Conservation (phyloP, 1,284 basidiomycete species). For the Ustilago cynodontis region DNA sequence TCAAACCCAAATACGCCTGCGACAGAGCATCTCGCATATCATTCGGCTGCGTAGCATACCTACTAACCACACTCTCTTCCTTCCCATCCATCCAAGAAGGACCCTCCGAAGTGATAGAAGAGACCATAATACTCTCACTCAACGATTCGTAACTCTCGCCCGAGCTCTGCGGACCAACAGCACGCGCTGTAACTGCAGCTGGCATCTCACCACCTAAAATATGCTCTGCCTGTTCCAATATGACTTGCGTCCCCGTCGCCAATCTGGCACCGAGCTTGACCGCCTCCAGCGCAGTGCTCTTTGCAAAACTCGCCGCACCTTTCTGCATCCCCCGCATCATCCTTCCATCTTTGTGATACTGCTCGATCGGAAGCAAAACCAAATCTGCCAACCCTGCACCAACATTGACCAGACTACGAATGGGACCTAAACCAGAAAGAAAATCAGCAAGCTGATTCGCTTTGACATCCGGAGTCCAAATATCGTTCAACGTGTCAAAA, state of each 20-base stretch:
- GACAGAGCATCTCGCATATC: conserved; percentile 88
- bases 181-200: conserved; percentile 77
- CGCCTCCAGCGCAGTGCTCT: conserved; percentile 92
- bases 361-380: conserved; percentile 92
- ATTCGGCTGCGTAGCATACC: conserved; percentile 89
- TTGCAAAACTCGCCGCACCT: conserved; percentile 90
- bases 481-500: conserved; percentile 90
- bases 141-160: conserved; percentile 33
- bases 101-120: conserved; percentile 9
- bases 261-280: conserved; percentile 93
- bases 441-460: conserved; percentile 97
- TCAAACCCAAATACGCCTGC: conserved; percentile 85
- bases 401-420: conserved; percentile 89
- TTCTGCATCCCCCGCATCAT: conserved; percentile 92
- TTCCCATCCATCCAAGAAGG: conserved; percentile 4
- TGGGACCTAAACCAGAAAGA: conserved; percentile 94
- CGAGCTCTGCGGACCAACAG: conserved; percentile 70
- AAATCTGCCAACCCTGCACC: conserved; percentile 96
- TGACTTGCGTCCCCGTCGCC: conserved; percentile 96
- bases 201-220: conserved; percentile 79
- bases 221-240: conserved; percentile 93
- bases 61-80: conserved; percentile 74
- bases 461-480: conserved; percentile 99
- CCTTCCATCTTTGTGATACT: conserved; percentile 96
- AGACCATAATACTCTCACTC: conserved; percentile 34